Evolutionary conservation across 371 early-diverging fungal genomes (phyloP).

Genomic region (Aphelidium insulamus): DNA sequence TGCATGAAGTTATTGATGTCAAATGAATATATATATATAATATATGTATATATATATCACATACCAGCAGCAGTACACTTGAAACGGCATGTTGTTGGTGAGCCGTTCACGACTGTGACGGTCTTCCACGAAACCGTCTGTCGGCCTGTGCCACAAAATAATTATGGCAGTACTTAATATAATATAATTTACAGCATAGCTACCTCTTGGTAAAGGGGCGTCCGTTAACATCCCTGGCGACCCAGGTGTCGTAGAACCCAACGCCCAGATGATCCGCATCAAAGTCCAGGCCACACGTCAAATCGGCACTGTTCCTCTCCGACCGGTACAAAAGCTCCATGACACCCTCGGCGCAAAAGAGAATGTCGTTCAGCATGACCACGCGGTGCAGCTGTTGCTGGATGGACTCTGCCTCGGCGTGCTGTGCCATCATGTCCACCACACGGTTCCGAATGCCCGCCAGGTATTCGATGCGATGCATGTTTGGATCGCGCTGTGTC

Average conservation of each 20-base stretch:
- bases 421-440: constrained; percentile 10
- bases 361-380: constrained; percentile 20
- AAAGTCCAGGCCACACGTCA: constrained; percentile 22
- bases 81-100: constrained; percentile 9
- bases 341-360: constrained; percentile 18
- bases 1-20: no score
- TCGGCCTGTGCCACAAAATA: no score
- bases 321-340: constrained; percentile 19
- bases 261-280: constrained; percentile 2
- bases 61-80: constrained; percentile 25
- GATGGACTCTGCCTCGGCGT: neutral
- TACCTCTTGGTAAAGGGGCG: constrained; percentile 7
- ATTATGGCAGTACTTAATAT: no score
- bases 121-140: no score
- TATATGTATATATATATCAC: no score
- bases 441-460: constrained; percentile 19
- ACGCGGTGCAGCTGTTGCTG: constrained; percentile 4
- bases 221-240: constrained; percentile 19
- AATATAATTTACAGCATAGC: no score
- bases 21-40: no score
- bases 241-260: constrained; percentile 20
- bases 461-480: constrained; percentile 21
- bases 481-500: neutral
- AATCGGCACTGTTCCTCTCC: constrained; percentile 7
- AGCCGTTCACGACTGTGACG: constrained; percentile 3